A percentile compares a stretch with the other conserved stretches of the same genome.
These are phyloP conservation scores for Thielaviopsis musarum DNA, from an alignment of 2,329 filamentous ascomycete species.

Conservation along the genomic window DNA sequence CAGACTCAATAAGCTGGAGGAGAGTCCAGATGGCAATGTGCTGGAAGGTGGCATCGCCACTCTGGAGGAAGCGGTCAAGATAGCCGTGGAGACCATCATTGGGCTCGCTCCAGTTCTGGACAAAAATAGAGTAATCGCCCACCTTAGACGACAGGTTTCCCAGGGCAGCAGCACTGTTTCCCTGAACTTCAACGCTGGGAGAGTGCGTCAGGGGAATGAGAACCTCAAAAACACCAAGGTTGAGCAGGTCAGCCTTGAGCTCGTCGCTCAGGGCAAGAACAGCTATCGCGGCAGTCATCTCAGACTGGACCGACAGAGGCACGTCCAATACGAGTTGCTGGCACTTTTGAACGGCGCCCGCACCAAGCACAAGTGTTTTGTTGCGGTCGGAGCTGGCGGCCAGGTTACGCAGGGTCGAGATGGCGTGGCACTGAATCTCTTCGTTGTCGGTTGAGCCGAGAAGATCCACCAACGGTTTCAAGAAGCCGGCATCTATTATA, in stretches of 20 bases:
- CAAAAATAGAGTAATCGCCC: slow-evolving; percentile 90
- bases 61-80: slow-evolving; percentile 78
- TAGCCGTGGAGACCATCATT: slow-evolving; percentile 93
- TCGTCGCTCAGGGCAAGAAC: slow-evolving; percentile 92
- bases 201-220: slow-evolving; percentile 90
- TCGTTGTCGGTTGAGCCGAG: slow-evolving; percentile 93
- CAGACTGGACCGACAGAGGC: slow-evolving; percentile 84
- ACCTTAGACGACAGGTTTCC: slow-evolving; percentile 97
- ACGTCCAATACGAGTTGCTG: slow-evolving; percentile 91
- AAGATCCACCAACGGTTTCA: slow-evolving; percentile 84
- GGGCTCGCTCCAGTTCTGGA: slow-evolving; percentile 83
- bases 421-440: slow-evolving; percentile 97
- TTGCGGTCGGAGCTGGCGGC: slow-evolving; percentile 95
- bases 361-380: slow-evolving; percentile 93
- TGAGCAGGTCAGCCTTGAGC: slow-evolving; percentile 77
- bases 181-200: slow-evolving; percentile 92
- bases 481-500: slow-evolving; percentile 93
- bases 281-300: slow-evolving; percentile 99
- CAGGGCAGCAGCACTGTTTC: slow-evolving; percentile 88
- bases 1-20: slow-evolving; percentile 85
- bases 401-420: slow-evolving; percentile 87
- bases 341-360: slow-evolving; percentile 94
- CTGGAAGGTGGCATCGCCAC: slow-evolving; percentile 92
- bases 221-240: slow-evolving; percentile 88
- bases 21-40: slow-evolving; percentile 98